phyloP scores from a whole-genome alignment of 129 eudicot species.

The Tagetes erecta region DNA sequence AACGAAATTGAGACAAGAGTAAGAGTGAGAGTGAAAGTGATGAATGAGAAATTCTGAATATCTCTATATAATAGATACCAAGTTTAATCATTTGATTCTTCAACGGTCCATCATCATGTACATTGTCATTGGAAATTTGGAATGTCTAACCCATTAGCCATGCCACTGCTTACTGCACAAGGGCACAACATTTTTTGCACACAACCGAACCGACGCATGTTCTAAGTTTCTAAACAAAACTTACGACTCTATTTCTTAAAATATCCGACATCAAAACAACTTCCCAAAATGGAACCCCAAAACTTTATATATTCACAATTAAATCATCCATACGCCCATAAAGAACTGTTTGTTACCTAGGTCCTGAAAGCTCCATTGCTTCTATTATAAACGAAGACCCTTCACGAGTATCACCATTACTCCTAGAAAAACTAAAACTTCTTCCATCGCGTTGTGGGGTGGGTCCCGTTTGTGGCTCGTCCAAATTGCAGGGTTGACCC shows the following conservation, averaged over 20 bases:
- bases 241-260: conserved; percentile 27
- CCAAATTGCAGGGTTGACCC: conserved; percentile 44
- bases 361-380: conserved; percentile 94
- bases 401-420: conserved; percentile 45
- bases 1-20: no score
- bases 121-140: conserved; percentile 12
- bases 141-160: conserved; percentile 1
- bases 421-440: conserved; percentile 54
- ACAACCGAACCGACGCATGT: no score
- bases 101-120: conserved; percentile 9
- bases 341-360: conserved; percentile 41
- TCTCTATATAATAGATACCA: neutral
- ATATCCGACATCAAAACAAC: conserved; percentile 7
- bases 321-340: neutral
- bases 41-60: neutral
- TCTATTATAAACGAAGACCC: conserved; percentile 69
- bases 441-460: conserved; percentile 40
- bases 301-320: conserved; percentile 32
- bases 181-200: no score
- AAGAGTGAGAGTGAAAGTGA: neutral
- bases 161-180: conserved; percentile 19
- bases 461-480: conserved; percentile 44
- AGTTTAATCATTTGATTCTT: neutral
- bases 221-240: conserved; percentile 3
- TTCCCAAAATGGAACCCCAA: conserved; percentile 10